Evolutionary conservation across 805 yeast genomes (phyloP).

Genomic region (Lipomyces mesembrius): DNA sequence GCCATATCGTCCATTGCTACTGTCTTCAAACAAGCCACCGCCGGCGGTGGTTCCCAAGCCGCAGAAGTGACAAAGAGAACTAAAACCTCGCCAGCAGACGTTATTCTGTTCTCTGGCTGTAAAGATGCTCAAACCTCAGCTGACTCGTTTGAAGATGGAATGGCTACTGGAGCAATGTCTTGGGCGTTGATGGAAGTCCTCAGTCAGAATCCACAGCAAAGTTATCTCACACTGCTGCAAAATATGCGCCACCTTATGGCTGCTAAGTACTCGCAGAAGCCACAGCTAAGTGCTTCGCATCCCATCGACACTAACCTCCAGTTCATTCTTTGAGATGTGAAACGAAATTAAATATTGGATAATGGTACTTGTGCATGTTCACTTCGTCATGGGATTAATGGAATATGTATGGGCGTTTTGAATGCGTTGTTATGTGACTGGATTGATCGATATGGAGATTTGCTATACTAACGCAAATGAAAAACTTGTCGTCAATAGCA

Average conservation of each 20-base stretch:
- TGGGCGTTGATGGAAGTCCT: slow-evolving; percentile 74
- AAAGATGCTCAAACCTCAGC: slow-evolving; percentile 85
- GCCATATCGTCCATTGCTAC: slow-evolving; percentile 51
- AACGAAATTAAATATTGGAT: neutral
- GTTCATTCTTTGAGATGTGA: slow-evolving; percentile 50
- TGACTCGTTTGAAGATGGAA: slow-evolving; percentile 74
- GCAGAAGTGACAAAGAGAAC: slow-evolving; percentile 54
- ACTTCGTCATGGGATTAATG: neutral
- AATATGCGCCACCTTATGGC: slow-evolving; percentile 67
- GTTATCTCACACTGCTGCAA: slow-evolving; percentile 70
- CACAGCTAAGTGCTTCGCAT: slow-evolving; percentile 79
- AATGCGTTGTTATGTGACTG: neutral
- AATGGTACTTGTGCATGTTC: neutral
- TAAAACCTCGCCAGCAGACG: slow-evolving; percentile 78
- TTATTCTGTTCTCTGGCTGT: slow-evolving; percentile 76
- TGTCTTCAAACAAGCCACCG: slow-evolving; percentile 45
- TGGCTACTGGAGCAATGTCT: slow-evolving; percentile 83
- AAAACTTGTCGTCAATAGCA: neutral
- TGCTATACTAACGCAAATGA: neutral
- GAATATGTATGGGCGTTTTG: neutral
- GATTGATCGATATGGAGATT: neutral
- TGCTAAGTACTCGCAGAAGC: slow-evolving; percentile 76
- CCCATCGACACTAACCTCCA: slow-evolving; percentile 69
- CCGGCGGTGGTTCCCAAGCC: slow-evolving; percentile 42
- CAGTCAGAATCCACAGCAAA: slow-evolving; percentile 63